A percentile compares a stretch with the other conserved stretches of the same genome.
Evolutionary conservation across 2,329 filamentous ascomycete genomes (phyloP).

Genomic region (Claviceps citrina): DNA sequence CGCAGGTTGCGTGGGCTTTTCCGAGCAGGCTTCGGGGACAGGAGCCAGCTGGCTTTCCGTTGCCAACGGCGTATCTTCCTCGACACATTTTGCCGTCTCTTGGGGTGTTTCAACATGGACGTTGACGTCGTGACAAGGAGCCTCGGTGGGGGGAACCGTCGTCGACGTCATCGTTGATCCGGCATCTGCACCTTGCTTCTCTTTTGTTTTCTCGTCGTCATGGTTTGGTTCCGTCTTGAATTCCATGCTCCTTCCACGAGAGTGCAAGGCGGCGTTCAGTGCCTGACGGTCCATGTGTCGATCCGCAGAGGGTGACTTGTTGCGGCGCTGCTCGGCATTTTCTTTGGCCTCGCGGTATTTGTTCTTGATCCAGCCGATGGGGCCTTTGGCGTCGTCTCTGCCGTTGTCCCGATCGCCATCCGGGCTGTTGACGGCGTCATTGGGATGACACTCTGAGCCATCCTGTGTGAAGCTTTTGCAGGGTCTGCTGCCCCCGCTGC

Average conservation of each 20-base stretch:
- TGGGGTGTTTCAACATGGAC: neutral
- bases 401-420: slow-evolving; percentile 22
- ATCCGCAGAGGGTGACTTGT: slow-evolving; percentile 38
- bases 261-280: slow-evolving; percentile 16
- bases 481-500: slow-evolving; percentile 38
- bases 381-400: slow-evolving; percentile 34
- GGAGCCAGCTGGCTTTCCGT: neutral
- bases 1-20: neutral
- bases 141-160: neutral
- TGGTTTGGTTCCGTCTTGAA: slow-evolving; percentile 23
- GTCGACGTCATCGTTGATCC: neutral
- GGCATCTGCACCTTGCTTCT: neutral
- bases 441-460: slow-evolving; percentile 28
- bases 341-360: slow-evolving; percentile 47
- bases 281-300: slow-evolving; percentile 13
- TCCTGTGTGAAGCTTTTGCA: slow-evolving; percentile 37
- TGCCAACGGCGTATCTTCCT: neutral
- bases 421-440: slow-evolving; percentile 24
- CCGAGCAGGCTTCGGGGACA: neutral
- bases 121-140: too few species aligned
- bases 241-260: slow-evolving; percentile 34
- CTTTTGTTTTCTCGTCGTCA: slow-evolving; percentile 9
- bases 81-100: neutral
- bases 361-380: slow-evolving; percentile 43
- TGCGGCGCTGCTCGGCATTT: slow-evolving; percentile 36